Conservation (phyloP, 2,329 filamentous ascomycete species). For the Fusarium xylarioides region DNA sequence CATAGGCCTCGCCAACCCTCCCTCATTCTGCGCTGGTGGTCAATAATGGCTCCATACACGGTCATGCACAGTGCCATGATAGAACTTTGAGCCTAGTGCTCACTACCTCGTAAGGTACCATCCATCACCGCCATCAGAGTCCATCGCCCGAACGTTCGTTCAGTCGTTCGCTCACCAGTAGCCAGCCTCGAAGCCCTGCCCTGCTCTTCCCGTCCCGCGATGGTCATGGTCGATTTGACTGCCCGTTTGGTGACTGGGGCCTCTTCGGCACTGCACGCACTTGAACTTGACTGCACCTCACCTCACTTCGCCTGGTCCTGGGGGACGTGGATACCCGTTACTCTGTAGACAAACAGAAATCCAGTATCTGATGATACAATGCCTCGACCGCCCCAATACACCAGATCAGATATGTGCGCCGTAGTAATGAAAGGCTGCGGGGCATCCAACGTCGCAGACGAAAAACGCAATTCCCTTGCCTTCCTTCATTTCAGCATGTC, state of each 20-base stretch:
- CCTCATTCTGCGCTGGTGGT: slow-evolving; percentile 21
- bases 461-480: slow-evolving; percentile 37
- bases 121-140: slow-evolving; percentile 13
- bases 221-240: slow-evolving; percentile 16
- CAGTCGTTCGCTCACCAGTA: background rate
- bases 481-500: slow-evolving; percentile 35
- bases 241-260: slow-evolving; percentile 18
- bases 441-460: slow-evolving; percentile 26
- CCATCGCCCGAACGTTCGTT: slow-evolving; percentile 6
- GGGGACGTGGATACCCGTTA: background rate
- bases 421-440: slow-evolving; percentile 34
- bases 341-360: slow-evolving; percentile 3
- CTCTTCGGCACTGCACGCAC: slow-evolving; percentile 33
- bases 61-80: slow-evolving; percentile 31
- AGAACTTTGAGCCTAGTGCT: slow-evolving; percentile 29
- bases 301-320: background rate
- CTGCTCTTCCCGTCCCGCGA: too few species aligned
- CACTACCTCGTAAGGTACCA: slow-evolving; percentile 35
- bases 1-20: slow-evolving; percentile 37
- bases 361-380: slow-evolving; percentile 18
- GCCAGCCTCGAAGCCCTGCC: slow-evolving; percentile 12
- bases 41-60: slow-evolving; percentile 29
- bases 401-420: slow-evolving; percentile 28
- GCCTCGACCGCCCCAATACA: slow-evolving; percentile 15
- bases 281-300: slow-evolving; percentile 22